phyloP scores from a whole-genome alignment of 495 filamentous ascomycete species.

The Hypoxylon rickii region DNA sequence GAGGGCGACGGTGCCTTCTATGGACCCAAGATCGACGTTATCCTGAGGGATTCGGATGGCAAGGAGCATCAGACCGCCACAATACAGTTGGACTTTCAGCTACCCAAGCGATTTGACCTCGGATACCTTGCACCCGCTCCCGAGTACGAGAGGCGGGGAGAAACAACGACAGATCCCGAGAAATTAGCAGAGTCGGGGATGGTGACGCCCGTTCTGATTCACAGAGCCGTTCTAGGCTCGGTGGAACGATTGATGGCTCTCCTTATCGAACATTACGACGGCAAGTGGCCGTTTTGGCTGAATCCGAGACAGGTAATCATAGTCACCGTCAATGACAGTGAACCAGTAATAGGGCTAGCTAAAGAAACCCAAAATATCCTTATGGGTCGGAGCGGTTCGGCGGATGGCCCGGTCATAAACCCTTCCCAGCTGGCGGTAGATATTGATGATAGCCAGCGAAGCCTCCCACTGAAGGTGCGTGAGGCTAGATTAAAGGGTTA shows the following conservation, averaged over 20 bases:
- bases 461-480: slow-evolving; percentile 68
- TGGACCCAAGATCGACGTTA: slow-evolving; percentile 93
- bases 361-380: slow-evolving; percentile 50
- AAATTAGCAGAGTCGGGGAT: slow-evolving; percentile 52
- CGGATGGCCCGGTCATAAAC: slow-evolving; percentile 42
- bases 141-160: slow-evolving; percentile 62
- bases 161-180: slow-evolving; percentile 48
- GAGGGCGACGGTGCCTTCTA: slow-evolving; percentile 92
- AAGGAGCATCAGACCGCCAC: slow-evolving; percentile 93
- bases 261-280: slow-evolving; percentile 81
- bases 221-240: slow-evolving; percentile 85
- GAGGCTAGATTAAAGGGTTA: slow-evolving; percentile 76
- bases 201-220: slow-evolving; percentile 81
- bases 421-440: slow-evolving; percentile 68
- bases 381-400: slow-evolving; percentile 46
- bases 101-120: slow-evolving; percentile 80
- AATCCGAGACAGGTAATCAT: slow-evolving; percentile 82
- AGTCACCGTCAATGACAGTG: slow-evolving; percentile 71
- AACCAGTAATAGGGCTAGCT: slow-evolving; percentile 63
- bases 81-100: slow-evolving; percentile 91
- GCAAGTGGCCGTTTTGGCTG: slow-evolving; percentile 90
- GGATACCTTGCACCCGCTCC: slow-evolving; percentile 79
- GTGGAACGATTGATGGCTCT: slow-evolving; percentile 87
- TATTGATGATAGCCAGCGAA: slow-evolving; percentile 66
- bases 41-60: slow-evolving; percentile 78